These are phyloP conservation scores for Antitrichia curtipendula DNA, from an alignment of 225 moss, liverwort and hornwort genomes.

Conservation along the genomic window DNA sequence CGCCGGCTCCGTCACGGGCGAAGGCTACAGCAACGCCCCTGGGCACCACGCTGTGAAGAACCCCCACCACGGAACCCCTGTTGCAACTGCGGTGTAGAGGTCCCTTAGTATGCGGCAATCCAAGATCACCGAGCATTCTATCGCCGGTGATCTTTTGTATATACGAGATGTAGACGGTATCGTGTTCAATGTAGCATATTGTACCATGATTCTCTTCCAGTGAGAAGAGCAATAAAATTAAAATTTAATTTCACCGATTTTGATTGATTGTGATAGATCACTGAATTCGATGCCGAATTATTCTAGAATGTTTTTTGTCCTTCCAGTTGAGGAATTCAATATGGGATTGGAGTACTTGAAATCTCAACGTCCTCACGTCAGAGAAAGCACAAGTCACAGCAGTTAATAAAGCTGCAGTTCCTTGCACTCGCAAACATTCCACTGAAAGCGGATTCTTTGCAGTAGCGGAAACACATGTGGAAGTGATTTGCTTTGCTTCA, in stretches of 20 bases:
- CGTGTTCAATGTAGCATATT: neutral
- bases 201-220: neutral
- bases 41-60: neutral
- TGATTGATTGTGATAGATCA: neutral
- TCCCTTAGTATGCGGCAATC: neutral
- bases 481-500: neutral
- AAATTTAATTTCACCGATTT: neutral
- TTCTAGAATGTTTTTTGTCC: too few relatives aligned
- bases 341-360: neutral
- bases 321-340: neutral
- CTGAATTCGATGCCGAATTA: neutral
- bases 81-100: constrained; percentile 20
- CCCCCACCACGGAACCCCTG: constrained; percentile 17
- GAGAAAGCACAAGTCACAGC: neutral
- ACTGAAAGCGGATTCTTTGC: neutral
- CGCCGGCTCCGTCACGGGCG: constrained; percentile 4
- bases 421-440: neutral
- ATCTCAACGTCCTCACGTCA: neutral
- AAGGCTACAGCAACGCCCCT: constrained; percentile 5
- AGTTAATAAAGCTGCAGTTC: neutral
- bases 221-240: neutral
- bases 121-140: neutral
- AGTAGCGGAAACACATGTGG: too few relatives aligned
- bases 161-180: neutral
- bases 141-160: neutral